A percentile compares a stretch with the other conserved stretches of the same genome.
phyloP scores from a whole-genome alignment of 2,329 filamentous ascomycete species.

The Pochonia chlamydosporia region DNA sequence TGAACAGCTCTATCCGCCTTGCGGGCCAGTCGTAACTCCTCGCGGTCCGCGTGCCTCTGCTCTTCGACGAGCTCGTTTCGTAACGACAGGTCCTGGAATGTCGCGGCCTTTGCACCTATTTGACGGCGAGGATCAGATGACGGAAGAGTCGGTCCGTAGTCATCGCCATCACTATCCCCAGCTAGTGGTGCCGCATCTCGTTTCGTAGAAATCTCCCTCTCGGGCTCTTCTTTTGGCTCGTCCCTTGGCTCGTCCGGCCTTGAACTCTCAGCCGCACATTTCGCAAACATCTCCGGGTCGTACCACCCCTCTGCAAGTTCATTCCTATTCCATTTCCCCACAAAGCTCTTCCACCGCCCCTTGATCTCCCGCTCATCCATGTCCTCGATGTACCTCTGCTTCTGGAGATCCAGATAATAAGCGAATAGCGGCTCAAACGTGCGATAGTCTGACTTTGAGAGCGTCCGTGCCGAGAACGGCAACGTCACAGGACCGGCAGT shows the following conservation, averaged over 20 bases:
- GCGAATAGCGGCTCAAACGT: slow-evolving; percentile 68
- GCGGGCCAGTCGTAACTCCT: slow-evolving; percentile 55
- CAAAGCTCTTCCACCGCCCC: slow-evolving; percentile 90
- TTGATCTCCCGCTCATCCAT: slow-evolving; percentile 70
- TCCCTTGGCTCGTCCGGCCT: slow-evolving; percentile 8
- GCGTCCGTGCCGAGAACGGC: slow-evolving; percentile 58
- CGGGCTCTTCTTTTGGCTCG: slow-evolving; percentile 10
- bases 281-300: slow-evolving; percentile 63
- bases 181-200: neutral
- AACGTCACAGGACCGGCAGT: slow-evolving; percentile 29
- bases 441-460: slow-evolving; percentile 65
- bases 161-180: slow-evolving; percentile 26
- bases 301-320: slow-evolving; percentile 92
- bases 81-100: slow-evolving; percentile 65
- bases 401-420: slow-evolving; percentile 84
- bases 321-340: slow-evolving; percentile 84
- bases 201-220: neutral
- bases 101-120: slow-evolving; percentile 60
- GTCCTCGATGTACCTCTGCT: slow-evolving; percentile 61
- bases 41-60: slow-evolving; percentile 43
- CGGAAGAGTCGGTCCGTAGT: slow-evolving; percentile 43
- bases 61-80: slow-evolving; percentile 44
- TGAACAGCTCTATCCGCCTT: slow-evolving; percentile 60
- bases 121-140: slow-evolving; percentile 17
- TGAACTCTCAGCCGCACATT: slow-evolving; percentile 24